Evolutionary conservation across 2,329 filamentous ascomycete genomes (phyloP).

Genomic region (Phaeoacremonium minimum): DNA sequence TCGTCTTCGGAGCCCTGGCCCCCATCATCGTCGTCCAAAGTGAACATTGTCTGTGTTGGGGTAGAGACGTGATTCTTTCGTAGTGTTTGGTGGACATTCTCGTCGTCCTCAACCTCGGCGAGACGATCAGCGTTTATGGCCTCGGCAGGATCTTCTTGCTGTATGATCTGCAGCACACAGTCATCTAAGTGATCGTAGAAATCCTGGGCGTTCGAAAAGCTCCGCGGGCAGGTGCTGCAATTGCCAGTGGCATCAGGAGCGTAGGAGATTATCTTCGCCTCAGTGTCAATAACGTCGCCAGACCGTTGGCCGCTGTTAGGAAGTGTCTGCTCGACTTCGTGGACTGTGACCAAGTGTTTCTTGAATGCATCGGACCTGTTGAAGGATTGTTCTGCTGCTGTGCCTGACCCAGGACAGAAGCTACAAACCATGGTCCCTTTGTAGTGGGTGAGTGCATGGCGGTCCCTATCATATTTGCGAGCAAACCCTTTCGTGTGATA

Average conservation of each 20-base stretch:
- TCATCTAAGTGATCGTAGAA: conserved; percentile 96
- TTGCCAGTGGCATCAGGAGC: conserved; percentile 81
- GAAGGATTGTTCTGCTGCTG: conserved; percentile 88
- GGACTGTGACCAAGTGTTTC: conserved; percentile 83
- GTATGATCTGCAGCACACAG: conserved; percentile 67
- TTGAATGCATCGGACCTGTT: conserved; percentile 96
- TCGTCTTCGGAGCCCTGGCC: conserved; percentile 43
- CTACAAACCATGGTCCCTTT: conserved; percentile 97
- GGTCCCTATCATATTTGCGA: conserved; percentile 93
- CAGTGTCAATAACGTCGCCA: conserved; percentile 30
- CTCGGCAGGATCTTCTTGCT: conserved; percentile 67
- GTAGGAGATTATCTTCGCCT: conserved; percentile 67
- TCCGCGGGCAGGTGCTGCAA: conserved; percentile 89
- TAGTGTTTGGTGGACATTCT: conserved; percentile 56
- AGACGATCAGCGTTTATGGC: conserved; percentile 64
- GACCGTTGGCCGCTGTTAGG: conserved; percentile 80
- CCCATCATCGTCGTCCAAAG: conserved; percentile 36
- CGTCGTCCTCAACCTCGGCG: conserved; percentile 61
- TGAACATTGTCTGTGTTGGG: conserved; percentile 22
- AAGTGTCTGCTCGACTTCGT: conserved; percentile 88
- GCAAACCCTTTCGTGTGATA: conserved; percentile 92
- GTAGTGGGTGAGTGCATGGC: conserved; percentile 91
- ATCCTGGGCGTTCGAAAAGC: conserved; percentile 89
- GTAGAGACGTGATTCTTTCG: conserved; percentile 59
- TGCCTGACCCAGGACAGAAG: conserved; percentile 87